Base-by-base conservation (phyloP, 306 rosid species). In the Cucurbita moschata region DNA sequence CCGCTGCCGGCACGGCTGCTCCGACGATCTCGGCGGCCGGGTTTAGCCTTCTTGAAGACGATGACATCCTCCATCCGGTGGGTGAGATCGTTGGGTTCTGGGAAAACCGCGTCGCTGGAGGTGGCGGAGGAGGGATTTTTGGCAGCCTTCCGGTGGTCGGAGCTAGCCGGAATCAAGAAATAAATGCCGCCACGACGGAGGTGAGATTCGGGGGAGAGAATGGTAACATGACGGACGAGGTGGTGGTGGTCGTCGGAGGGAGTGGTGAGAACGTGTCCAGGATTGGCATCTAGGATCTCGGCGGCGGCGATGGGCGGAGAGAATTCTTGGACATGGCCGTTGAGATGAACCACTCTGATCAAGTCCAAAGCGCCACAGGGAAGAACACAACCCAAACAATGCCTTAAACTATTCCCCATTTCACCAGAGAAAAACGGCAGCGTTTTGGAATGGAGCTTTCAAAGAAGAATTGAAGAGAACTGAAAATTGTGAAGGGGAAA, bases 331-430 rank as follows among this genome's bases (percentile, higher is more conserved):
- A 94, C 88, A 16, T 73, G 81, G 42, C 98, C 98, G 30, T 88
- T 90, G 80, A 93, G 84, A 81, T 93, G 98, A 46, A 93, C 98
- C 18, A 93, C 84, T 1, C 97, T 85, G 83, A 93, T 93, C 82
- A 93, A 80, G 53, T 93, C 98, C 46, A 93, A 80, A 14, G 96
- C 98, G n/a, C 98, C 98, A 54, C 92, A 93, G 0, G 98, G 98
- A 77, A 93, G 86, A 76, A 89, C 90, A 73, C 98, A 93, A 69
- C 94, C 98, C 85, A 93, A 82, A 85, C 97, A 93, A 62, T 96
- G 86, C 90, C 90, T 88, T 79, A 93, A 79, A 82, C 89, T 86
- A 68, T 93, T 93, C 7, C 98, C 98, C 98, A 93, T 92, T 38
- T n/a, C 47, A 8, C 11, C 50, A 42, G 30, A 35, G 4, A 0